Evolutionary conservation across 139 green algal genomes (phyloP).

Genomic region (Micractinium conductrix): DNA sequence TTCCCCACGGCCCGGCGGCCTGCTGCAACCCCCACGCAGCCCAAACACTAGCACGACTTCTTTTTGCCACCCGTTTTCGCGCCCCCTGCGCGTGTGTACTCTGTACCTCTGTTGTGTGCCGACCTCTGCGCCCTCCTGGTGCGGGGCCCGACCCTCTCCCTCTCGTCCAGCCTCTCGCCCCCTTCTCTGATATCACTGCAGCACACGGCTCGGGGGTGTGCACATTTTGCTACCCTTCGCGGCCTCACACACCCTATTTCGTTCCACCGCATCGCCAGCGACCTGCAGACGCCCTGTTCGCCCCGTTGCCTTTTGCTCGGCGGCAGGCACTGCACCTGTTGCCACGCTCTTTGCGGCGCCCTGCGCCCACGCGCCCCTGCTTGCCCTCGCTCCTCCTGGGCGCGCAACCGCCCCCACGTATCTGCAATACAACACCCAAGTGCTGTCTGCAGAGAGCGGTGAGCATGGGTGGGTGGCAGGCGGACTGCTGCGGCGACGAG

Average conservation of each 20-base stretch:
- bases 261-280: not conserved
- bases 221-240: slow-evolving; percentile 8
- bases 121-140: too few relatives aligned
- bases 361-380: not conserved
- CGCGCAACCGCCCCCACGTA: not conserved
- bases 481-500: too few relatives aligned
- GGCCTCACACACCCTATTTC: not conserved
- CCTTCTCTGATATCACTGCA: too few relatives aligned
- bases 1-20: not conserved
- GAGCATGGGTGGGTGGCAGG: too few relatives aligned
- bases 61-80: not conserved
- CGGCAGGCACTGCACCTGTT: not conserved
- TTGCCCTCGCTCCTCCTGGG: not conserved
- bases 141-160: too few relatives aligned
- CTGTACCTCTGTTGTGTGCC: not conserved
- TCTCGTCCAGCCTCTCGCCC: not conserved
- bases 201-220: too few relatives aligned
- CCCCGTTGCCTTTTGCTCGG: too few relatives aligned
- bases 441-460: too few relatives aligned
- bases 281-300: too few relatives aligned
- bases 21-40: not conserved
- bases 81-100: not conserved
- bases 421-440: not conserved
- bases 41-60: not conserved
- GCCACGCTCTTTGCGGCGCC: not conserved